Percentiles rank a stretch among this genome's conserved stretches.
Evolutionary conservation across 2,329 filamentous ascomycete genomes (phyloP).

Genomic region (Drechmeria coniospora): DNA sequence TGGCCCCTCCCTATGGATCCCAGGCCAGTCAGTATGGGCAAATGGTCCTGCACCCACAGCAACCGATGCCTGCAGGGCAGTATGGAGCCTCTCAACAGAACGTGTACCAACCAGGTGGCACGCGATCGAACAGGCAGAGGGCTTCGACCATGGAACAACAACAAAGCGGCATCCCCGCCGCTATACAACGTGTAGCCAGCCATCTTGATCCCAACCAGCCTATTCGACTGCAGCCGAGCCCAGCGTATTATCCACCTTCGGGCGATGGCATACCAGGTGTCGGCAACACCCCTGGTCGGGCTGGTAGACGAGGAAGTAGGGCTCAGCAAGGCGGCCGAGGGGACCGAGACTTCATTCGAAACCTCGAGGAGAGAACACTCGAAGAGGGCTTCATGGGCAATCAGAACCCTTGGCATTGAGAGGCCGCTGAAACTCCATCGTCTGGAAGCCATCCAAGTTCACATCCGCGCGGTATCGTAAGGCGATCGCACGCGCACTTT

Average conservation of each 20-base stretch:
- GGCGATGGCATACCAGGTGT: slow-evolving; percentile 62
- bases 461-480: too few relatives aligned
- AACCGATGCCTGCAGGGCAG: slow-evolving; percentile 49
- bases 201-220: slow-evolving; percentile 90
- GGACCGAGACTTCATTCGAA: slow-evolving; percentile 85
- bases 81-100: slow-evolving; percentile 39
- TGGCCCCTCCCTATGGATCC: slow-evolving; percentile 61
- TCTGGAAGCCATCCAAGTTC: not conserved
- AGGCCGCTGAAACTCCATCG: not conserved
- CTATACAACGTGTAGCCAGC: slow-evolving; percentile 87
- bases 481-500: too few relatives aligned
- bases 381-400: slow-evolving; percentile 77
- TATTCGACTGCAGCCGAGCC: slow-evolving; percentile 85
- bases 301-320: slow-evolving; percentile 63
- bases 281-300: slow-evolving; percentile 37
- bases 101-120: slow-evolving; percentile 48
- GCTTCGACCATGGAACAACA: slow-evolving; percentile 95
- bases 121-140: slow-evolving; percentile 67
- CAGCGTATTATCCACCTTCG: slow-evolving; percentile 91
- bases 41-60: slow-evolving; percentile 56
- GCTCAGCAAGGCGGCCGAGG: slow-evolving; percentile 42
- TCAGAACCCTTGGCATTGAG: slow-evolving; percentile 53
- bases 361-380: slow-evolving; percentile 81
- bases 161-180: slow-evolving; percentile 78
- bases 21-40: slow-evolving; percentile 57